phyloP scores from a whole-genome alignment of 1,284 basidiomycete species.

The Sporisorium exsertum region DNA sequence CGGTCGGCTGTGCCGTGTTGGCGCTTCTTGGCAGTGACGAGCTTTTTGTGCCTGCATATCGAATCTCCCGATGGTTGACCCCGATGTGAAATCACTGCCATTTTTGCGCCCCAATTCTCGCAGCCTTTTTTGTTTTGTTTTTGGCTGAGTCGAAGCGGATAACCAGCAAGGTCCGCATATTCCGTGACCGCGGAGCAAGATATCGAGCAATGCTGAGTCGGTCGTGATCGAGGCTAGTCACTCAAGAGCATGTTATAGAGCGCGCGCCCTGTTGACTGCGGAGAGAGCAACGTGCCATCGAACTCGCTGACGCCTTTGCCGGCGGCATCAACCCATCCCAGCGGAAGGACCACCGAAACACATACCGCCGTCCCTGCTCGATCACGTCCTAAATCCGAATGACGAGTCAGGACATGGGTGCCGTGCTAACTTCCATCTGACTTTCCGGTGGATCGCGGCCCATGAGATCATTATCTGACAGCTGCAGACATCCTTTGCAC shows the following conservation, averaged over 20 bases:
- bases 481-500: not conserved
- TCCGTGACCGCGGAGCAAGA: conserved; percentile 7
- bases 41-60: not conserved
- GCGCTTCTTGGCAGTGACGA: conserved; percentile 14
- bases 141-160: conserved; percentile 5
- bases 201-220: not conserved
- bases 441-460: not conserved
- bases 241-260: not conserved
- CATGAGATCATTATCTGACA: not conserved
- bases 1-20: conserved; percentile 14
- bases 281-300: not conserved
- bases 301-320: not conserved
- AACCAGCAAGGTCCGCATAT: not conserved
- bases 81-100: not conserved
- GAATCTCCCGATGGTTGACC: not conserved
- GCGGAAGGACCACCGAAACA: not conserved
- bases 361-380: not conserved
- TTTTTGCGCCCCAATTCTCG: not conserved
- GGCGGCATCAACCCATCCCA: not conserved
- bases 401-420: not conserved
- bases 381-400: not conserved
- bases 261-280: not conserved
- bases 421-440: too few species aligned
- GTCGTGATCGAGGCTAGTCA: not conserved
- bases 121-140: not conserved